Evolutionary conservation across 1,284 basidiomycete species (phyloP), one percentile per base, ranked within the genome.

Genomic region (Marasmius tenuissimus): DNA sequence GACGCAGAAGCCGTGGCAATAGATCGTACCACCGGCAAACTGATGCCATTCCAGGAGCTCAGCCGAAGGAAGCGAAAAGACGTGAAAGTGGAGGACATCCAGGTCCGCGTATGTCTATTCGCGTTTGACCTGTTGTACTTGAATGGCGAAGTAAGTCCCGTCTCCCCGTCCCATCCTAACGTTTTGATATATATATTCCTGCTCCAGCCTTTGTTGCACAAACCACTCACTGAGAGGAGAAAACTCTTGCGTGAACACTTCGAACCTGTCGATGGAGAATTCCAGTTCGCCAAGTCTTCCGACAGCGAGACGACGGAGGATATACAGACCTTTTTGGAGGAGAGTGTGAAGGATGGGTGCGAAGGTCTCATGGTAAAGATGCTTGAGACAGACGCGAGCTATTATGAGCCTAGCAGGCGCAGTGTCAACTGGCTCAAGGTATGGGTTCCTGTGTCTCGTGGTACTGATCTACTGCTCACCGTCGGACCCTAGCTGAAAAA

Each of bases 351-450:
- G 72, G 96, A 98, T 71, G 96, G 97, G 1, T 99, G 97, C 75
- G 97, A 99, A 75, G 97, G 97, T 3, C 83, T 99, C 55, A 98
- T 99, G 97, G 95, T 99, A 64, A 99, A 99, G 78, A 97, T 98
- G 94, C 81, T 99, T 12, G 92, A 96, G 45, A 93, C 88, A 27
- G 88, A 93, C 42, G 91, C 91, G 14, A 95, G 96, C 71, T 93
- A 87, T 68, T 99, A 99, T 74, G 96, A 98, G 75, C 97, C 97
- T 2, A 96, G 93, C 73, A 81, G 96, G 59, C 83, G 97, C 48
- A 95, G 91, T 75, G 93, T 98, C 65, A 98, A 99, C 73, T 99
- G 97, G 97, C 81, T 99, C 12, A 99, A 99, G 87, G 96, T 94
- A 66, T 63, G 76, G 62, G 11, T 39, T 4, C 37, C 33, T 1